phyloP scores from a whole-genome alignment of 495 filamentous ascomycete genomes.

The Trichoderma virens region DNA sequence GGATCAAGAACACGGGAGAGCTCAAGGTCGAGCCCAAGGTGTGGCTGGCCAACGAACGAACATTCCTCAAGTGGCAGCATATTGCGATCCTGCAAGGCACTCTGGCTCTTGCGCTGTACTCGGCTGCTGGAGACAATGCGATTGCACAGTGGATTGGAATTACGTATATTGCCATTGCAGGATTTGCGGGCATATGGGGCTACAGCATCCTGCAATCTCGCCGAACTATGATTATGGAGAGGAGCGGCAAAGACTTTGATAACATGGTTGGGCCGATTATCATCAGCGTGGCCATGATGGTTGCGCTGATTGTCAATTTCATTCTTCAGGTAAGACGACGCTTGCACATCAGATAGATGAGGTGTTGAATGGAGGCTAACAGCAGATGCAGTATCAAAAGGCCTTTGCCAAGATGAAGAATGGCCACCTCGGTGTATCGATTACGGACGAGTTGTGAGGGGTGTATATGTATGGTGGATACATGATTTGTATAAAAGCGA shows the following conservation, averaged over 20 bases:
- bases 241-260: constrained; percentile 90
- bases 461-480: not conserved
- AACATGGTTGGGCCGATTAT: constrained; percentile 75
- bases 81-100: constrained; percentile 77
- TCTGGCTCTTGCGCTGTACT: constrained; percentile 77
- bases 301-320: constrained; percentile 83
- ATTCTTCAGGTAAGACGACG: constrained; percentile 55
- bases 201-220: constrained; percentile 72
- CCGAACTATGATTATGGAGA: constrained; percentile 65
- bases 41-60: constrained; percentile 96
- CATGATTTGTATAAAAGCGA: not conserved
- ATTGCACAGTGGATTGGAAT: constrained; percentile 69
- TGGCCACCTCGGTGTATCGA: not conserved
- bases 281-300: constrained; percentile 68
- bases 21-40: constrained; percentile 93
- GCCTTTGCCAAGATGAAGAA: constrained; percentile 5
- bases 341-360: not conserved
- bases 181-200: constrained; percentile 81
- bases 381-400: not conserved
- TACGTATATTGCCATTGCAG: constrained; percentile 72
- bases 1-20: constrained; percentile 90
- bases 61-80: constrained; percentile 97
- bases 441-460: not conserved
- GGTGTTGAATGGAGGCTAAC: not conserved
- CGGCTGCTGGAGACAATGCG: constrained; percentile 69